A percentile compares a stretch with the other conserved stretches of the same genome.
These are phyloP conservation scores for Neofusicoccum parvum DNA, from an alignment of 2,329 filamentous ascomycete genomes.

Conservation along the genomic window DNA sequence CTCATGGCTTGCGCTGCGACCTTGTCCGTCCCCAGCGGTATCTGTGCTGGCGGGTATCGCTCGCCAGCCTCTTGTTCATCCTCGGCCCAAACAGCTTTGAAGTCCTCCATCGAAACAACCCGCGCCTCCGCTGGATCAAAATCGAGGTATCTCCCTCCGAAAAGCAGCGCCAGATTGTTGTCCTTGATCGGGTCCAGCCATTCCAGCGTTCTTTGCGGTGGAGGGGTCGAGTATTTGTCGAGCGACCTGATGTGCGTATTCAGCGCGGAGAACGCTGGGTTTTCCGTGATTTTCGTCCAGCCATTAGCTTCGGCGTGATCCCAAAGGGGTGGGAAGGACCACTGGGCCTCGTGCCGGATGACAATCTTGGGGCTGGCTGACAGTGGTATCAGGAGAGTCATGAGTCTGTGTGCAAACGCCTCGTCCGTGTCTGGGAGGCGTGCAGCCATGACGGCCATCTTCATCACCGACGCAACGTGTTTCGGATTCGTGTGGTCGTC, in stretches of 20 bases:
- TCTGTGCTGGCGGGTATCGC: conserved; percentile 29
- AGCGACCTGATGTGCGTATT: conserved; percentile 48
- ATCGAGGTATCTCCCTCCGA: conserved; percentile 48
- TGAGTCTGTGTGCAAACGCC: conserved; percentile 42
- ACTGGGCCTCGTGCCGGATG: conserved; percentile 57
- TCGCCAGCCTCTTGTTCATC: conserved; percentile 23
- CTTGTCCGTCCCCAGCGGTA: conserved; percentile 34
- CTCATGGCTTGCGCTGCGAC: background rate
- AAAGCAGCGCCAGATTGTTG: conserved; percentile 47
- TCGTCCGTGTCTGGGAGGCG: conserved; percentile 39
- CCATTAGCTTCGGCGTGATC: conserved; percentile 39
- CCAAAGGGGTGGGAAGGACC: conserved; percentile 49
- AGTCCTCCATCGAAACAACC: conserved; percentile 43
- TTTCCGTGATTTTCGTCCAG: conserved; percentile 42
- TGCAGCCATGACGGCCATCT: conserved; percentile 47
- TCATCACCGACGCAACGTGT: conserved; percentile 51
- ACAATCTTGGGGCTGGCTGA: conserved; percentile 53
- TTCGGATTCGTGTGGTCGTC: conserved; percentile 51
- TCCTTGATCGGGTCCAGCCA: conserved; percentile 47
- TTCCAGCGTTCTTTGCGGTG: conserved; percentile 41
- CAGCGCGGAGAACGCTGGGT: conserved; percentile 45
- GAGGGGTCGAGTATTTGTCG: conserved; percentile 45
- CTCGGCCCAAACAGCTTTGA: conserved; percentile 37
- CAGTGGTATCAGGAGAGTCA: conserved; percentile 46
- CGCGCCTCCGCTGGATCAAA: conserved; percentile 46